Conservation (phyloP, 2,329 filamentous ascomycete genomes). For the Aspergillus unguis region DNA sequence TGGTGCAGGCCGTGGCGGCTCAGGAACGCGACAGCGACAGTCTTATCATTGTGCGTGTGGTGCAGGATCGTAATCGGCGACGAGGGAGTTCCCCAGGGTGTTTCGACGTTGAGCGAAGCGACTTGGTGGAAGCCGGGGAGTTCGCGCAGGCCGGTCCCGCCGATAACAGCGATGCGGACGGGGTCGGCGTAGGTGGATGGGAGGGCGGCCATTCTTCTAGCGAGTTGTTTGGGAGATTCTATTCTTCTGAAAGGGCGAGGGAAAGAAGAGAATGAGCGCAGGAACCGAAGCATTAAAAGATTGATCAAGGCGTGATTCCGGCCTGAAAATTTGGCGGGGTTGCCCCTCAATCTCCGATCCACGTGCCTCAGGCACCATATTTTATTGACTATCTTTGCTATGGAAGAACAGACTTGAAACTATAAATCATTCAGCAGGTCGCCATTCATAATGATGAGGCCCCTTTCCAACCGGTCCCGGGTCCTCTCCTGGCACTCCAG, state of each 20-base stretch:
- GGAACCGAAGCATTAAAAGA: conserved; percentile 3
- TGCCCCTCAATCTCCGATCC: neutral
- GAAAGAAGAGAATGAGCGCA: conserved; percentile 21
- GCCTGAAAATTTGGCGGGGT: conserved; percentile 18
- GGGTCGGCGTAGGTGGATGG: conserved; percentile 59
- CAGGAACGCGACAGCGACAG: conserved; percentile 76
- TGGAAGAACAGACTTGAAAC: neutral
- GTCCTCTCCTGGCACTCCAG: conserved; percentile 50
- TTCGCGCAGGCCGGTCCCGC: conserved; percentile 86
- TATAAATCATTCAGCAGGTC: conserved; percentile 31
- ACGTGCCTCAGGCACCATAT: conserved; percentile 19
- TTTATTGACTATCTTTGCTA: too few species aligned
- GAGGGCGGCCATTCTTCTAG: conserved; percentile 51
- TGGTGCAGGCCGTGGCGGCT: conserved; percentile 88
- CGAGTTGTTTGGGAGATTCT: conserved; percentile 33
- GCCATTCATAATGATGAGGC: conserved; percentile 63
- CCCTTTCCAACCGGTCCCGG: conserved; percentile 54
- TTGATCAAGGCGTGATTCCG: conserved; percentile 4
- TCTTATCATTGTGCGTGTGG: conserved; percentile 65
- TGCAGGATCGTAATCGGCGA: conserved; percentile 81
- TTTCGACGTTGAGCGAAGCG: conserved; percentile 70
- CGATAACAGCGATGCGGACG: conserved; percentile 83
- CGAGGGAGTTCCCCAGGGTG: conserved; percentile 83
- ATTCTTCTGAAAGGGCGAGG: conserved; percentile 30
- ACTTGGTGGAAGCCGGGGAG: conserved; percentile 84